A percentile compares a stretch with the other conserved stretches of the same genome.
Conservation (phyloP, 129 eudicot genomes). For the Centaurea solstitialis region DNA sequence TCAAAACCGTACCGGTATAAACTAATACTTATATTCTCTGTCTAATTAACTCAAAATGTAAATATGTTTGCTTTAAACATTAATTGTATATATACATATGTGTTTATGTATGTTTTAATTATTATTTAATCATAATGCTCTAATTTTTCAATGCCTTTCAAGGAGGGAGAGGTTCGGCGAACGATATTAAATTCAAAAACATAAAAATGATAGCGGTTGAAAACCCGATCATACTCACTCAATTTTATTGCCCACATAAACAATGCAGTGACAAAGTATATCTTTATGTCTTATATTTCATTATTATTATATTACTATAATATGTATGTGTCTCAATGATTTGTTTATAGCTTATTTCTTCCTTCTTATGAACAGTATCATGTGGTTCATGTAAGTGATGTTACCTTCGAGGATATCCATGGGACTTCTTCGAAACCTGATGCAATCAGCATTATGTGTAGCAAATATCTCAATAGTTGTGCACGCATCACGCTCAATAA, state of each 20-base stretch:
- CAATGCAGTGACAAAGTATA: background rate
- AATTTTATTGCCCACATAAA: slow-evolving; percentile 26
- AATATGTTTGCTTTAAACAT: background rate
- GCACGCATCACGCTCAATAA: slow-evolving; percentile 4
- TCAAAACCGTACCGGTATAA: slow-evolving; percentile 28
- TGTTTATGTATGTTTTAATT: background rate
- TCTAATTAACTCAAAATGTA: background rate
- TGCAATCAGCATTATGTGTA: slow-evolving; percentile 12
- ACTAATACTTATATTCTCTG: background rate
- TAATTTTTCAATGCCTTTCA: background rate
- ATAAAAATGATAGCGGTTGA: too few relatives aligned
- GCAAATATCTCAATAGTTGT: background rate
- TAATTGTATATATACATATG: too few relatives aligned
- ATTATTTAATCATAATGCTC: background rate
- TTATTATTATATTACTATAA: background rate
- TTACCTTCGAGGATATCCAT: slow-evolving; percentile 16
- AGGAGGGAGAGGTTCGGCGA: too few relatives aligned
- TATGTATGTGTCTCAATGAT: background rate
- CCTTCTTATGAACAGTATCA: background rate
- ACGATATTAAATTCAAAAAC: too few relatives aligned
- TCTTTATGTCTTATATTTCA: background rate
- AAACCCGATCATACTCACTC: background rate
- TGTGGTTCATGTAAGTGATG: slow-evolving; percentile 6
- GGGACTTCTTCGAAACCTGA: slow-evolving; percentile 16
- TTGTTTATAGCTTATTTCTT: background rate